These are phyloP conservation scores for Hymenoscyphus albidus DNA, from an alignment of 2,329 filamentous ascomycete genomes.

Conservation along the genomic window DNA sequence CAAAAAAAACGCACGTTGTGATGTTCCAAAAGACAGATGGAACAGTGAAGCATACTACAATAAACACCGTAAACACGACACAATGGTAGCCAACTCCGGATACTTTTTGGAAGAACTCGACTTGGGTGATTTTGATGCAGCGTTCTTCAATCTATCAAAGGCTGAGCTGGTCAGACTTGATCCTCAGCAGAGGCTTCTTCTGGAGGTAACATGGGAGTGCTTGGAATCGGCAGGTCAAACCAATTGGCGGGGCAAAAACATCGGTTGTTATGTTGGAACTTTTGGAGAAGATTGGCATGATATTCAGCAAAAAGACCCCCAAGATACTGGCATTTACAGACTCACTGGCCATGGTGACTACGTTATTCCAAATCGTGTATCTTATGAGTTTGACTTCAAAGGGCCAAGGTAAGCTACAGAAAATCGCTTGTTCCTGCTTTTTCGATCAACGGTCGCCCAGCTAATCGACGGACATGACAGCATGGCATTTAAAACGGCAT, in stretches of 20 bases:
- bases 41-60: conserved; percentile 18
- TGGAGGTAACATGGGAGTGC: conserved; percentile 30
- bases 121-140: conserved; percentile 15
- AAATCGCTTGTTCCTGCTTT: background rate
- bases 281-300: conserved; percentile 17
- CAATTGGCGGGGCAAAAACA: conserved; percentile 17
- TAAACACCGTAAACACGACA: conserved; percentile 4
- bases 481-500: conserved; percentile 43
- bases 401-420: conserved; percentile 27
- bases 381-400: conserved; percentile 35
- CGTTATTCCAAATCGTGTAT: conserved; percentile 31
- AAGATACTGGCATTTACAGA: conserved; percentile 7
- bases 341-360: conserved; percentile 16
- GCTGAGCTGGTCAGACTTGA: conserved; percentile 21
- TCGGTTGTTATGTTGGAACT: conserved; percentile 17
- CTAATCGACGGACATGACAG: conserved; percentile 3
- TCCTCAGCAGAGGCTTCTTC: conserved; percentile 29
- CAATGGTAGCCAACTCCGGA: conserved; percentile 11
- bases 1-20: conserved; percentile 7
- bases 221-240: conserved; percentile 28
- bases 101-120: conserved; percentile 21
- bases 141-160: conserved; percentile 19
- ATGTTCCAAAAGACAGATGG: conserved; percentile 12
- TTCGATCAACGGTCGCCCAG: background rate
- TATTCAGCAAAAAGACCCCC: conserved; percentile 7